phyloP scores from a whole-genome alignment of 331 rosid genomes.

The Prunus yedoensis region DNA sequence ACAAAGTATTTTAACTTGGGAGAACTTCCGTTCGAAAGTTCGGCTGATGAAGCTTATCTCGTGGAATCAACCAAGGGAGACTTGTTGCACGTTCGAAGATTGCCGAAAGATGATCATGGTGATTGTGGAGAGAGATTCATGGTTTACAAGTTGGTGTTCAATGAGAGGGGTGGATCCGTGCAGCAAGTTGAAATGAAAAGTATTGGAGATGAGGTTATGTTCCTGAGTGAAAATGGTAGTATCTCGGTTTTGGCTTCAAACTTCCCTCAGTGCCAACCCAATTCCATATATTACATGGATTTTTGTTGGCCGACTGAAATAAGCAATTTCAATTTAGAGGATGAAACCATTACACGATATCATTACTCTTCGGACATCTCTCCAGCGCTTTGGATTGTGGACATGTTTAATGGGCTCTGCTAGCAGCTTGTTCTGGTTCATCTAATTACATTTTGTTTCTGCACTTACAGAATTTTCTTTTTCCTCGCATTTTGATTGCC shows the following conservation, averaged over 20 bases:
- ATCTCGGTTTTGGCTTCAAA: conserved; percentile 9
- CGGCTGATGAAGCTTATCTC: background rate
- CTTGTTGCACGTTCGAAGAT: background rate
- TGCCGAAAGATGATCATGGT: background rate
- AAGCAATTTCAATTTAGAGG: background rate
- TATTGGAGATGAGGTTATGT: background rate
- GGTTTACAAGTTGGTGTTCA: background rate
- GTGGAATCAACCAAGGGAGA: background rate
- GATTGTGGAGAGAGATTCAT: background rate
- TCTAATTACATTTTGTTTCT: too few species aligned
- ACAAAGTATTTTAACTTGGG: background rate
- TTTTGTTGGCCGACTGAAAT: background rate
- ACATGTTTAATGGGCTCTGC: background rate
- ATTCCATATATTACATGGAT: conserved; percentile 8
- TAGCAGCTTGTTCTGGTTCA: background rate
- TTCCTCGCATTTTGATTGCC: too few species aligned
- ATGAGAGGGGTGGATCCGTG: background rate
- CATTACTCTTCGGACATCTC: background rate
- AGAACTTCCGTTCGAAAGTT: background rate
- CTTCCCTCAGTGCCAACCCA: background rate
- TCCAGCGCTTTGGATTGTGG: background rate
- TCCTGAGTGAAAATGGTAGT: background rate
- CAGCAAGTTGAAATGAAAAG: background rate
- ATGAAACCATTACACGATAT: background rate
- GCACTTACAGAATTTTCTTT: too few species aligned